Evolutionary conservation across 2,329 filamentous ascomycete genomes (phyloP).

Genomic region (Zymoseptoria brevis): DNA sequence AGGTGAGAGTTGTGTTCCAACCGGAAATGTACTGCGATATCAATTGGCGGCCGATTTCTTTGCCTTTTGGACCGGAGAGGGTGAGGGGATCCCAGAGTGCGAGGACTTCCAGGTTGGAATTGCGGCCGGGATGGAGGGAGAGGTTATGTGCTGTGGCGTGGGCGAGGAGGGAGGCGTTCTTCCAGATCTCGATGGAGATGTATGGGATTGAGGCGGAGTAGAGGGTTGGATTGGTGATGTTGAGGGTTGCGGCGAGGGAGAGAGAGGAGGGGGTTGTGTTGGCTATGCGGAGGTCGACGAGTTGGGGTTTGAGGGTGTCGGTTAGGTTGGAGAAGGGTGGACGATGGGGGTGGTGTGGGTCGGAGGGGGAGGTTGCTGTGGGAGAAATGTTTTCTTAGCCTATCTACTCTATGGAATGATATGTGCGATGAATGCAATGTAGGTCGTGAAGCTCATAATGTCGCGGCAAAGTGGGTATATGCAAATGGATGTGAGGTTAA

Average conservation of each 20-base stretch:
- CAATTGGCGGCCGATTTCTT: constrained; percentile 58
- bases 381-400: constrained; percentile 14
- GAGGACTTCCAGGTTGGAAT: constrained; percentile 59
- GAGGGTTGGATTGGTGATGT: constrained; percentile 81
- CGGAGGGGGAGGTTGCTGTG: constrained; percentile 13
- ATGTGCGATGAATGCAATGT: constrained; percentile 1
- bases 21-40: constrained; percentile 84
- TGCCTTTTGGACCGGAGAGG: constrained; percentile 54
- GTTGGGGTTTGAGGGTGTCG: constrained; percentile 47
- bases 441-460: constrained; percentile 3
- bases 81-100: constrained; percentile 66
- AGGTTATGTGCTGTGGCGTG: constrained; percentile 62
- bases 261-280: constrained; percentile 66
- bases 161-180: constrained; percentile 66
- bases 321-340: constrained; percentile 8
- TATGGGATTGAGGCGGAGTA: constrained; percentile 80
- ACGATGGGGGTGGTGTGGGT: constrained; percentile 6
- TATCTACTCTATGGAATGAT: constrained; percentile 19
- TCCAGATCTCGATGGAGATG: constrained; percentile 45
- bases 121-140: constrained; percentile 59
- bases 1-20: constrained; percentile 69
- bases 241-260: constrained; percentile 62
- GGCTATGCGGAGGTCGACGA: constrained; percentile 64
- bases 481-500: constrained; percentile 11
- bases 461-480: not conserved